Evolutionary conservation across 2,329 filamentous ascomycete genomes (phyloP), one percentile per base, ranked within the genome.

Genomic region (Sporothrix luriei): DNA sequence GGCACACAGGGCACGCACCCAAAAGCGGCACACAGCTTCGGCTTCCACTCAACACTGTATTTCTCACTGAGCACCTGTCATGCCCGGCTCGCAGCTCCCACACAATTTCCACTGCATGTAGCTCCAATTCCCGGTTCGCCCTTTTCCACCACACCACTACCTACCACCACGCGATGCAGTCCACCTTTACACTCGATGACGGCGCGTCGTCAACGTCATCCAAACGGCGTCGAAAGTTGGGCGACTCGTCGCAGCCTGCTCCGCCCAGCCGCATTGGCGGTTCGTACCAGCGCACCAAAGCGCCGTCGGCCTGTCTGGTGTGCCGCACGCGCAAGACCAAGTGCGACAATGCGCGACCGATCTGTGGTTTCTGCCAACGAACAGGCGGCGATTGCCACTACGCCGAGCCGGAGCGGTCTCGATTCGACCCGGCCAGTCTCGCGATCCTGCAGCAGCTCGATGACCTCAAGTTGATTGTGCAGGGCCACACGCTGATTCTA

Each of bases 391-490:
- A 75, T 11, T 80, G 78, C 71, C 77, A 75, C 4, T 80, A 79
- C 73, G 80, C 79, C 0, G 76, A 80, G 0, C 77, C 79, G 0
- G 81, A 81, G 68, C 71, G 81, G 5, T 80, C 79, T 1, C n/a
- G 69, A 29, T 85, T 84, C 71, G 83, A 85, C 72, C 81, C 82
- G 3, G 83, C 83, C 1, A 85, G 83, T 71, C 76, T 84, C 21
- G 82, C 80, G 71, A 85, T 85, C 48, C 75, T 85, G 11, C 82
- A 84, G 52, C 76, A 81, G 4, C 72, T 84, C 26, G 80, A 82
- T 52, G 79, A 82, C 21, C 66, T 83, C 24, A 80, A 83, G 71
- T 75, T 75, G 33, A 69, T 82, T 19, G 71, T 78, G 14, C 38
- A 70, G 6, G 54, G 40, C 10, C 64, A 67, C 40, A 57, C 51